Base-by-base conservation (phyloP, 495 filamentous ascomycete species). In the Talaromyces adpressus region DNA sequence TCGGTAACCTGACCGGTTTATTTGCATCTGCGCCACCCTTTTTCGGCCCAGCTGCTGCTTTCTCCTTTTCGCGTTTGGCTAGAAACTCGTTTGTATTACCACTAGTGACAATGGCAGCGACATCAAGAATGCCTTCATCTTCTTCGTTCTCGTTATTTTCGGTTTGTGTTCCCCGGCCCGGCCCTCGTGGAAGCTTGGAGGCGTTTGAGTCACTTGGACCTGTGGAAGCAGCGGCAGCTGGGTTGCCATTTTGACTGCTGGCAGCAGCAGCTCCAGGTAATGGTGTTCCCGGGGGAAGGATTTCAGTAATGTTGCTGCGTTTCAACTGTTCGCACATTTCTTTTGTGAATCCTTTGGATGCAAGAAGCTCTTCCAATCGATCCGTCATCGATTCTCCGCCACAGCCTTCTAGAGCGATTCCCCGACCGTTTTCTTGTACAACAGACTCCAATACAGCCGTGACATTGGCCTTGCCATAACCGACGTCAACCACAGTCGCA, bases 241-340 rank as follows among this genome's bases (percentile, higher is more conserved):
- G 85, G 66, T 93, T 91, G n/a, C 84, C 80, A 47, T 62, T 85
- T 77, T 67, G 79, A 7, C 75, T 53, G 18, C 27, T 25, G 11
- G 23, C 8, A 47, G 72, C 74, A n/a, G 72, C 75, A 67, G 84
- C 64, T 58, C 84, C 76, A 45, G 86, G 82, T 62, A 89, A 53
- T 63, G 86, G 73, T 59, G 81, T 77, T 23, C 87, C 89, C 4
- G 85, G 82, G 1, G 89, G 87, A 12, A 98, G 78, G 57, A 98
- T 87, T 73, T 98, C 94, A 67, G 92, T 93, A 57, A 98, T 90
- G 22, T 85, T 77, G 65, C 87, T 96, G 69, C 85, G 87, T 80
- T 98, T 98, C 61, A 98, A 75, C 75, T 97, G 91, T 79, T 98
- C 95, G 54, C 91, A 94, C 89, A 97, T 95, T 51, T 96, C 91